These are phyloP conservation scores for Claviceps purpurea DNA, from an alignment of 2,329 filamentous ascomycete species.

Conservation along the genomic window DNA sequence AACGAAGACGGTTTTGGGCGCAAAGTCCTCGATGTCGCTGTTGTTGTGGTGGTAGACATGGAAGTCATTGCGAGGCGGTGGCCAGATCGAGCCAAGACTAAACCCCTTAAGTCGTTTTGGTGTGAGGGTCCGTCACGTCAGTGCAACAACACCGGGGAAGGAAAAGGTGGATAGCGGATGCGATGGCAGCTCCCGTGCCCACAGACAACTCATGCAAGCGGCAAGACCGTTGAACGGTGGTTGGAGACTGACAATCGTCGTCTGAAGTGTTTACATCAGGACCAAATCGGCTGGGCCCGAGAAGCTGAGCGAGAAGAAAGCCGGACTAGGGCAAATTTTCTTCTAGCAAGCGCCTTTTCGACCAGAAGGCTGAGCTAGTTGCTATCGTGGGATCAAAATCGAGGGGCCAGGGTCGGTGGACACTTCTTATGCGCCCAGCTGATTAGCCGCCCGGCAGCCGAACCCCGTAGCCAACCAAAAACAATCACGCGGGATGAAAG, in stretches of 20 bases:
- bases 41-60: slow-evolving; percentile 9
- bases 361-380: not conserved
- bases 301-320: not conserved
- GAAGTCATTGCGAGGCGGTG: slow-evolving; percentile 11
- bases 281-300: not conserved
- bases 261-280: not conserved
- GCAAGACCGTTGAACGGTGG: not conserved
- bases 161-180: slow-evolving; percentile 1
- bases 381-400: not conserved
- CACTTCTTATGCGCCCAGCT: not conserved
- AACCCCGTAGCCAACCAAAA: not conserved
- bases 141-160: not conserved
- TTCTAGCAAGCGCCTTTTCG: not conserved
- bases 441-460: not conserved
- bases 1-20: slow-evolving; percentile 12
- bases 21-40: slow-evolving; percentile 8
- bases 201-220: not conserved
- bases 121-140: not conserved
- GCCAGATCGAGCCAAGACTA: slow-evolving; percentile 4
- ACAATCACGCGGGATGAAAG: not conserved
- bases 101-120: not conserved
- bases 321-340: not conserved
- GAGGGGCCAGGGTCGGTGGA: not conserved
- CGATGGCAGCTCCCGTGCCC: slow-evolving; percentile 1
- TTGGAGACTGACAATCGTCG: not conserved